Evolutionary conservation across 2,329 filamentous ascomycete species (phyloP), one percentile per base, ranked within the genome.

Genomic region (Beauveria asiatica): DNA sequence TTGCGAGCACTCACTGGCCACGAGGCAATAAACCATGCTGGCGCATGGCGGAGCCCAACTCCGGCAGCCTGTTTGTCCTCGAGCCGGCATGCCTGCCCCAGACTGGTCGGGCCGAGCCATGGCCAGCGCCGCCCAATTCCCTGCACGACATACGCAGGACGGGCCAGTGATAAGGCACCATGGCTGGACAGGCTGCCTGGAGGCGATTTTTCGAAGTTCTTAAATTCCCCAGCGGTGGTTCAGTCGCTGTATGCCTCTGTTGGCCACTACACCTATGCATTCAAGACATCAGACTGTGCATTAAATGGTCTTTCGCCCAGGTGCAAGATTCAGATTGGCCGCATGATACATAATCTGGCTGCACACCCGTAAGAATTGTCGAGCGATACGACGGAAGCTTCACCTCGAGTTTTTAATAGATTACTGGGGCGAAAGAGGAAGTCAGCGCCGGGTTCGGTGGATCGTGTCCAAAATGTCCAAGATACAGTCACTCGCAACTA

Each of bases 71-170:
- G 11, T 41, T 52, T 37, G n/a, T 4, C 25, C 30, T 39, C 6
- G 33, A 33, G 33, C 33, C 16, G 46, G 11, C 30, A 50, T 49
- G 23, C 44, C 39, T 25, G 37, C 41, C 56, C 56, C 56, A 51
- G 46, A 58, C 46, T 58, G 55, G 42, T 51, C 56, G 56, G 56
- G 45, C 56, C 56, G 56, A 46, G 56, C 51, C 56, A 59, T 59
- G 51, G 44, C 44, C 57, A 27, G 50, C 37, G 25, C 55, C 55
- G 55, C 54, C n/a, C n/a, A 57, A 21, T 57, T 41, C 48, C 30
- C 53, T 30, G 41, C 42, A 21, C 21, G 4, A 23, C 23, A 23
- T 23, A 23, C 3, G 2, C 23, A 21, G 46, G 11, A 27, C 50
- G 10, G 39, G 50, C 50, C 11, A 41, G n/a, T 33, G 25, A 37